phyloP scores from a whole-genome alignment of 73 alveolate species.

The Effrenium voratum region DNA sequence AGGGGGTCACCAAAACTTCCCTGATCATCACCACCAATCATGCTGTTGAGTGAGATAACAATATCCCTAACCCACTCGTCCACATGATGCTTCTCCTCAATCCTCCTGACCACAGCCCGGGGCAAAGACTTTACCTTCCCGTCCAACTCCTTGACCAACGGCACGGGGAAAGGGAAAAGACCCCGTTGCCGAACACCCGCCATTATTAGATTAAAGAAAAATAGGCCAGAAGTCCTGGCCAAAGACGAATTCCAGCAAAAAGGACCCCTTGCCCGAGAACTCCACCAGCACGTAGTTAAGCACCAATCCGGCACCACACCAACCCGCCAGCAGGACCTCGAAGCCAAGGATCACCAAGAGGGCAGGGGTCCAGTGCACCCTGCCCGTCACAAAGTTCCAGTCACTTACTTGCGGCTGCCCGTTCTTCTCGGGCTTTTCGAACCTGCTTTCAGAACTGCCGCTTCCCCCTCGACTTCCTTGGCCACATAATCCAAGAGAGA shows the following conservation, averaged over 20 bases:
- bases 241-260: background rate
- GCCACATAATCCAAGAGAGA: background rate
- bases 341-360: too few relatives aligned
- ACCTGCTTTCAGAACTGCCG: background rate
- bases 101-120: background rate
- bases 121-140: background rate
- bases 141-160: background rate
- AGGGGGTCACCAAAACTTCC: background rate
- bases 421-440: background rate
- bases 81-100: background rate
- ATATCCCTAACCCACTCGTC: background rate
- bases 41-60: background rate
- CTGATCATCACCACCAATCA: background rate
- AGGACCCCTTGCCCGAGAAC: background rate
- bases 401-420: background rate
- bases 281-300: background rate
- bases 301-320: background rate
- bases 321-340: too few relatives aligned
- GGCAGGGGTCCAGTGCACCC: background rate
- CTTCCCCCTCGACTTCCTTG: background rate
- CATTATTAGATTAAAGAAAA: background rate
- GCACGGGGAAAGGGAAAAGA: constrained; percentile 28
- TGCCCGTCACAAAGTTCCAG: background rate
- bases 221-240: background rate
- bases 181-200: background rate